These are phyloP conservation scores for Rhytidhysteron rufulum DNA, from an alignment of 2,329 filamentous ascomycete species.

Conservation along the genomic window DNA sequence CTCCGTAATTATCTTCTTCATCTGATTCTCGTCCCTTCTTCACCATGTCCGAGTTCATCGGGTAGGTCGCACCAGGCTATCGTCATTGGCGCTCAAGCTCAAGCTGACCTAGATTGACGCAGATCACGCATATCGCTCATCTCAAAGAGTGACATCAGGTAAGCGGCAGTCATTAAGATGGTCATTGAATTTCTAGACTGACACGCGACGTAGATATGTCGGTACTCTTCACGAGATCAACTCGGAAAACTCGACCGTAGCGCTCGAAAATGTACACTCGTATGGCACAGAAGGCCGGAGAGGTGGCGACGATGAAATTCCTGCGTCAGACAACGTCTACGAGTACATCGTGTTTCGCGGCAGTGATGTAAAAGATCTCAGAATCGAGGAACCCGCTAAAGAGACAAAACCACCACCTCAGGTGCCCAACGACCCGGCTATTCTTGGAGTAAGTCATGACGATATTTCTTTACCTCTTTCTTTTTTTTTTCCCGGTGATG, in stretches of 20 bases:
- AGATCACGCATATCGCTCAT: constrained; percentile 94
- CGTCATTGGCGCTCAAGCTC: constrained; percentile 25
- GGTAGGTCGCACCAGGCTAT: constrained; percentile 44
- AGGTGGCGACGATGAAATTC: constrained; percentile 75
- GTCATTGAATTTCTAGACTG: constrained; percentile 8
- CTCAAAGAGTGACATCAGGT: constrained; percentile 97
- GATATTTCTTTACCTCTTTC: constrained; percentile 10
- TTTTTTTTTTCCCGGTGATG: constrained; percentile 62
- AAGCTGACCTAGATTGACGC: constrained; percentile 30
- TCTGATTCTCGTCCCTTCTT: constrained; percentile 17
- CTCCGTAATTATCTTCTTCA: constrained; percentile 19
- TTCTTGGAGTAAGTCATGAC: constrained; percentile 91
- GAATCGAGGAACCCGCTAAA: constrained; percentile 78
- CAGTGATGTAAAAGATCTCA: constrained; percentile 96
- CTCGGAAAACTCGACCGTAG: constrained; percentile 93
- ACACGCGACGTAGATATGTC: constrained; percentile 66
- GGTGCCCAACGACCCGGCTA: constrained; percentile 91
- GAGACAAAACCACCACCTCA: constrained; percentile 69
- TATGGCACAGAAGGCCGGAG: constrained; percentile 91
- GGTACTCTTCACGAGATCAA: constrained; percentile 97
- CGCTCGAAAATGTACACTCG: constrained; percentile 91
- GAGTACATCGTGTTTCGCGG: constrained; percentile 99
- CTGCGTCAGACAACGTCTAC: constrained; percentile 82
- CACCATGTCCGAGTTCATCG: constrained; percentile 60
- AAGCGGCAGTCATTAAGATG: constrained; percentile 36